These are phyloP conservation scores for Termitomyces heimii DNA, from an alignment of 768 basidiomycete species.

Conservation along the genomic window DNA sequence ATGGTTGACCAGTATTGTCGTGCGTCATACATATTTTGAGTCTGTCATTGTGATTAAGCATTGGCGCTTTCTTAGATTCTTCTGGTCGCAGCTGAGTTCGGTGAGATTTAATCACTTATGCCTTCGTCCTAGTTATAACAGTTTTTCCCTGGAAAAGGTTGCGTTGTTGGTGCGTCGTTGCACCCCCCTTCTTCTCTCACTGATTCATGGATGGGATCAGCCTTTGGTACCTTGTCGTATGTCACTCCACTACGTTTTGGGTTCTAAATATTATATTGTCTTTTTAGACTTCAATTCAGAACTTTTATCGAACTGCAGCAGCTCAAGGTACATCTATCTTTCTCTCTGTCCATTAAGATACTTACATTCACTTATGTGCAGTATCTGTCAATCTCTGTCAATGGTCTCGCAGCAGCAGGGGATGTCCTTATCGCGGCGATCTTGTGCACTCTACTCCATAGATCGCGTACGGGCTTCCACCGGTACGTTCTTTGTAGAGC, in stretches of 20 bases:
- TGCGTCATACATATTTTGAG: slow-evolving; percentile 16
- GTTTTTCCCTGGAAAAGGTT: slow-evolving; percentile 12
- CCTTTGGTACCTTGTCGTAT: slow-evolving; percentile 29
- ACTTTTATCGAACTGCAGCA: slow-evolving; percentile 27
- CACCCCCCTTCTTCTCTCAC: background rate
- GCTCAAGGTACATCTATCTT: slow-evolving; percentile 25
- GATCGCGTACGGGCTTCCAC: slow-evolving; percentile 43
- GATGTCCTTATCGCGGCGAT: slow-evolving; percentile 41
- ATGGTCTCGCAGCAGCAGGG: slow-evolving; percentile 37
- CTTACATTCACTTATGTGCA: slow-evolving; percentile 8
- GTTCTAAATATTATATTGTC: background rate
- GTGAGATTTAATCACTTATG: slow-evolving; percentile 10
- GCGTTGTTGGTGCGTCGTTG: slow-evolving; percentile 24
- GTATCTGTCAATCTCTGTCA: slow-evolving; percentile 37
- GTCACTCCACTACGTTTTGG: slow-evolving; percentile 5
- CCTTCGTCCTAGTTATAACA: background rate
- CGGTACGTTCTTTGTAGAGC: slow-evolving; percentile 19
- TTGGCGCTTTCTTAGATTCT: slow-evolving; percentile 13
- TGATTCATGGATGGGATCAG: slow-evolving; percentile 14
- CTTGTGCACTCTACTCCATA: slow-evolving; percentile 34
- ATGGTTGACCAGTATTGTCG: slow-evolving; percentile 26
- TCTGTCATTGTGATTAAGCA: background rate
- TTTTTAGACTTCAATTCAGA: slow-evolving; percentile 22
- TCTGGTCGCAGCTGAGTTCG: slow-evolving; percentile 36
- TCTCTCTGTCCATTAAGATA: background rate